Percentiles rank a stretch among this genome's conserved stretches.
Conservation (phyloP, 1,139 yeast genomes). For the Yamadazyma blattariae region DNA sequence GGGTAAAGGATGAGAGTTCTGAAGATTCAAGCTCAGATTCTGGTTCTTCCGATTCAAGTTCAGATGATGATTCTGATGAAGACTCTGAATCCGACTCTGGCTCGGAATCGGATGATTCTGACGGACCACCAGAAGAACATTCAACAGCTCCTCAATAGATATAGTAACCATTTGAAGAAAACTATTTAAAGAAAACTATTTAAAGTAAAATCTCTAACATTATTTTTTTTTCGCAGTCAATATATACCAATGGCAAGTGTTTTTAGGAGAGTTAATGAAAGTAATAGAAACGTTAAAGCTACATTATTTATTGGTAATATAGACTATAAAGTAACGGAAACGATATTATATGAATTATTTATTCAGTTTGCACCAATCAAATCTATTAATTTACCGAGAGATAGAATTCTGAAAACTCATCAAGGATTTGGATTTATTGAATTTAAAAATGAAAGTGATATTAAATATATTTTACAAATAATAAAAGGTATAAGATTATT, state of each 20-base stretch:
- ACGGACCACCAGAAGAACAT: constrained; percentile 12
- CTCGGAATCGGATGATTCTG: not conserved
- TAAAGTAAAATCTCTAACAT: constrained; percentile 2
- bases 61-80: constrained; percentile 12
- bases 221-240: not conserved
- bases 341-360: constrained; percentile 73
- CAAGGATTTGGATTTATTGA: constrained; percentile 92
- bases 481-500: constrained; percentile 62
- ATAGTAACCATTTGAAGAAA: too few species aligned
- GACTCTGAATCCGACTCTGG: constrained; percentile 2
- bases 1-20: constrained; percentile 6
- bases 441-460: constrained; percentile 57
- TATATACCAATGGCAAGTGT: constrained; percentile 1
- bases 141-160: too few species aligned
- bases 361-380: constrained; percentile 82
- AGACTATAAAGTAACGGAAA: constrained; percentile 69
- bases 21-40: constrained; percentile 12
- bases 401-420: constrained; percentile 64
- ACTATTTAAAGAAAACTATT: too few species aligned
- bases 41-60: constrained; percentile 9
- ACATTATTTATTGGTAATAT: constrained; percentile 83
- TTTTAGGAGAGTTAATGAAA: constrained; percentile 2
- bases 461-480: constrained; percentile 65
- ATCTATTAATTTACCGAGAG: constrained; percentile 74
- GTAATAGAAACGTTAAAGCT: constrained; percentile 52